Conservation (phyloP, 2,329 filamentous ascomycete genomes). For the Gliomastix tumulicola region DNA sequence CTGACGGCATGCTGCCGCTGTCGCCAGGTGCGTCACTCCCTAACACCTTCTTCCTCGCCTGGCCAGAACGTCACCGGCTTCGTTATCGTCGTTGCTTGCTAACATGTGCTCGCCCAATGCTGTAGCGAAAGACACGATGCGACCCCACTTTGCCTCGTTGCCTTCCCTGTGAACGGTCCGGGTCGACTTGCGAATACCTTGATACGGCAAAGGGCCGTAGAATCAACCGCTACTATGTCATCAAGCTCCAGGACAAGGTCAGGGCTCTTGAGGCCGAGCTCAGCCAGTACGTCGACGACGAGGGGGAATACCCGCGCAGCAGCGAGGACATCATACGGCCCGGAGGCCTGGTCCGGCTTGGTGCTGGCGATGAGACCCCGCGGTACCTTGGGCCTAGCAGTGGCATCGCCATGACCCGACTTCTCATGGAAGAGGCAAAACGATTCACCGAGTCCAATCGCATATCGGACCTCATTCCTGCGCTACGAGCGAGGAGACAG, state of each 20-base stretch:
- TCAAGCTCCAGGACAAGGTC: constrained; percentile 83
- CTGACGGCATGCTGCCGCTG: constrained; percentile 75
- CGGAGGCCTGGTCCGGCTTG: constrained; percentile 76
- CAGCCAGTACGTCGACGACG: constrained; percentile 69
- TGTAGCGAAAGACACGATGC: constrained; percentile 88
- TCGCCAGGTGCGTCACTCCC: constrained; percentile 53
- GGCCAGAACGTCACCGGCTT: not conserved
- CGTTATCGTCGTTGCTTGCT: not conserved
- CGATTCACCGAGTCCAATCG: constrained; percentile 84
- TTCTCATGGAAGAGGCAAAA: constrained; percentile 96
- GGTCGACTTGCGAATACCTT: constrained; percentile 89
- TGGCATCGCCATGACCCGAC: constrained; percentile 87
- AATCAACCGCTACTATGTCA: constrained; percentile 86
- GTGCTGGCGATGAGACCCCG: constrained; percentile 76
- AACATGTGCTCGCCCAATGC: not conserved
- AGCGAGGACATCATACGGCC: constrained; percentile 82
- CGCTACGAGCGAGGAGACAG: constrained; percentile 52
- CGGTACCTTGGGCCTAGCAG: constrained; percentile 91
- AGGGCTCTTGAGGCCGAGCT: constrained; percentile 77
- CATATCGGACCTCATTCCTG: constrained; percentile 86
- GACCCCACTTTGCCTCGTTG: constrained; percentile 89
- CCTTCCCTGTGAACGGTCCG: constrained; percentile 85
- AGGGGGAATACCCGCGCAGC: constrained; percentile 61
- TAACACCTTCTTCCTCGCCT: constrained; percentile 4
- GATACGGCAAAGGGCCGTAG: constrained; percentile 81